phyloP scores from a whole-genome alignment of 2,329 filamentous ascomycete genomes.

The Alternaria sp. region DNA sequence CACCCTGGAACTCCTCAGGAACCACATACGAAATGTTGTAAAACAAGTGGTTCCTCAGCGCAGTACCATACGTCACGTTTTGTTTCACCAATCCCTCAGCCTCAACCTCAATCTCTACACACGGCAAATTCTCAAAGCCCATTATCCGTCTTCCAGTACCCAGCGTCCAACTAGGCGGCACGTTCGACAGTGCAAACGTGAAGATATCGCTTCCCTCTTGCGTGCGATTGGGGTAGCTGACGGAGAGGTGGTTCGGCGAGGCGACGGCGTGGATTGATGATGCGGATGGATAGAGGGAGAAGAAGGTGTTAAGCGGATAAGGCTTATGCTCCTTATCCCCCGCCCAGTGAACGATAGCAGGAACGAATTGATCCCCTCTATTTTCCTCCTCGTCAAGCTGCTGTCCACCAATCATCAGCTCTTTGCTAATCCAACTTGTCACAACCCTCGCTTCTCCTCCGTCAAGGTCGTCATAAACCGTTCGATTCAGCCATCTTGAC shows the following conservation, averaged over 20 bases:
- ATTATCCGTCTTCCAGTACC: slow-evolving; percentile 16
- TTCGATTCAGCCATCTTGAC: slow-evolving; percentile 1
- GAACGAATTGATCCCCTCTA: slow-evolving; percentile 45
- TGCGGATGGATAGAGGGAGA: slow-evolving; percentile 49
- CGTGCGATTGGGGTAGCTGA: slow-evolving; percentile 31
- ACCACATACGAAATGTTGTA: slow-evolving; percentile 60
- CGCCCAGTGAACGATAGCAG: slow-evolving; percentile 59
- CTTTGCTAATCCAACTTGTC: slow-evolving; percentile 54
- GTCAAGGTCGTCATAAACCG: slow-evolving; percentile 42
- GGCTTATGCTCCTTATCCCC: slow-evolving; percentile 49
- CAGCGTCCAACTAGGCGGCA: slow-evolving; percentile 30
- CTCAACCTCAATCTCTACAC: slow-evolving; percentile 51
- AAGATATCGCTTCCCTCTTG: slow-evolving; percentile 31
- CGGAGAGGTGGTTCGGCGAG: slow-evolving; percentile 31
- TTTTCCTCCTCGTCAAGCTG: slow-evolving; percentile 20
- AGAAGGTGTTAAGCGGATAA: slow-evolving; percentile 23
- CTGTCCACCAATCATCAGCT: slow-evolving; percentile 54
- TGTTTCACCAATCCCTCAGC: slow-evolving; percentile 51
- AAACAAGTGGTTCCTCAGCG: slow-evolving; percentile 53
- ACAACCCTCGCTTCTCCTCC: slow-evolving; percentile 41
- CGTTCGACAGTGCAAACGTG: slow-evolving; percentile 26
- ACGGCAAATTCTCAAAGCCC: slow-evolving; percentile 35
- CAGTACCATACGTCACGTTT: slow-evolving; percentile 50
- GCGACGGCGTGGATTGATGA: slow-evolving; percentile 55
- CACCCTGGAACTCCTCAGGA: slow-evolving; percentile 51